These are phyloP conservation scores for Trametes elegans DNA, from an alignment of 768 basidiomycete genomes.

Conservation along the genomic window DNA sequence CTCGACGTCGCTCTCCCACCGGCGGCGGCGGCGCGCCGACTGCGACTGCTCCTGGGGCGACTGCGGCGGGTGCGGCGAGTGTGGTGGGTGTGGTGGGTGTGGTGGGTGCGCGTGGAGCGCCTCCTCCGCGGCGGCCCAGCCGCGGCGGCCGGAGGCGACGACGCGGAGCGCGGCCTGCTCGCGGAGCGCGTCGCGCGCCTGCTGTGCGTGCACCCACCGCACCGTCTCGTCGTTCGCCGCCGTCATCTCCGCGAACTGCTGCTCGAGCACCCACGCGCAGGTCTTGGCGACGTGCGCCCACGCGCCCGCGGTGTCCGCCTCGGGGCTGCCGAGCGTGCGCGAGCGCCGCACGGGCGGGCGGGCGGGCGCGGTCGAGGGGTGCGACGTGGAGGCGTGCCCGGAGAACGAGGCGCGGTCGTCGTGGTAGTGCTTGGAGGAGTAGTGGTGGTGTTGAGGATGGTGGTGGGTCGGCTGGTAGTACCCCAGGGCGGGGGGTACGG, in stretches of 20 bases:
- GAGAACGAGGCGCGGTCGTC: conserved; percentile 13
- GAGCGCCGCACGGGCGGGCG: conserved; percentile 12
- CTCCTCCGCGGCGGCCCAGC: conserved; percentile 35
- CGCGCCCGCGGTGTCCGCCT: conserved; percentile 5
- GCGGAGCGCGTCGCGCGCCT: conserved; percentile 32
- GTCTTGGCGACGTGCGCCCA: conserved; percentile 30
- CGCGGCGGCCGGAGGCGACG: conserved; percentile 18
- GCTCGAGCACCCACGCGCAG: conserved; percentile 47
- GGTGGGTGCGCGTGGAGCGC: no score
- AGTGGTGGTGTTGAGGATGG: conserved; percentile 4
- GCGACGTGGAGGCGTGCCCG: conserved; percentile 6
- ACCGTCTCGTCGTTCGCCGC: conserved; percentile 52
- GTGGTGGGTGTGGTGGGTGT: no score
- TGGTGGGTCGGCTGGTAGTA: conserved; percentile 11
- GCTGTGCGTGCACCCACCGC: conserved; percentile 65
- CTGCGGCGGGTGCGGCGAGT: no score
- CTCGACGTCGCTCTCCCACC: conserved; percentile 22
- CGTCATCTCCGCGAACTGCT: conserved; percentile 44
- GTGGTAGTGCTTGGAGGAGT: conserved; percentile 13
- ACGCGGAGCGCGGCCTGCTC: conserved; percentile 24
- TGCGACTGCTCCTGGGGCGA: no score
- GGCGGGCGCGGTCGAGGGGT: background rate
- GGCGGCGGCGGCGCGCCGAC: background rate
- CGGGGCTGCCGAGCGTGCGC: conserved; percentile 7
- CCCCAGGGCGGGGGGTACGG: no score